A percentile compares a stretch with the other conserved stretches of the same genome.
Evolutionary conservation across 768 basidiomycete species (phyloP).

Genomic region (Lentinula boryana): DNA sequence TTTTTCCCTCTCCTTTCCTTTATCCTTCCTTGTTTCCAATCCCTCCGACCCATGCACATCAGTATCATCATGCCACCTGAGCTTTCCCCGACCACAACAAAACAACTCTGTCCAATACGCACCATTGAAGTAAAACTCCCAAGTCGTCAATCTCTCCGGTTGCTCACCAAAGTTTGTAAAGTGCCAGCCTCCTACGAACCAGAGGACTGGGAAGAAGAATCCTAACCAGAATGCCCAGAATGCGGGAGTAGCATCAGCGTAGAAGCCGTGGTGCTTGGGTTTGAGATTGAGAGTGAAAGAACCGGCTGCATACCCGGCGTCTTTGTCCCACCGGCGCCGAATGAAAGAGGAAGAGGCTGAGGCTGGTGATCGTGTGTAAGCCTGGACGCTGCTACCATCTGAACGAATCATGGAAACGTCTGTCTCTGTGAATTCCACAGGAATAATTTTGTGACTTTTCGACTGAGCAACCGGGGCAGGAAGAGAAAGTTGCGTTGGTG

Average conservation of each 20-base stretch:
- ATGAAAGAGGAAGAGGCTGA: conserved; percentile 48
- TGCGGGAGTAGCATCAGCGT: conserved; percentile 31
- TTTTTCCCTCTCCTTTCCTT: conserved; percentile 18
- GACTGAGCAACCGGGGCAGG: conserved; percentile 6
- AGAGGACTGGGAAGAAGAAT: conserved; percentile 66
- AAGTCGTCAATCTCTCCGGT: conserved; percentile 35
- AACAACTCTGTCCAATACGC: conserved; percentile 31
- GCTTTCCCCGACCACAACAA: conserved; percentile 22
- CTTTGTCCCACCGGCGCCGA: conserved; percentile 43
- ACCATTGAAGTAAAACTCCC: conserved; percentile 39
- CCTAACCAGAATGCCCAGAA: conserved; percentile 72
- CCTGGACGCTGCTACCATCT: not conserved
- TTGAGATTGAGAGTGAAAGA: conserved; percentile 23
- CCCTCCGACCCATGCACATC: conserved; percentile 9
- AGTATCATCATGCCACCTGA: conserved; percentile 6
- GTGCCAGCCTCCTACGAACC: conserved; percentile 77
- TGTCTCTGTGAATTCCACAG: conserved; percentile 12
- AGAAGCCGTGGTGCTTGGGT: conserved; percentile 23
- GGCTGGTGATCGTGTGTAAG: conserved; percentile 10
- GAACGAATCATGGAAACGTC: conserved; percentile 11
- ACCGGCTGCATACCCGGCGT: conserved; percentile 29
- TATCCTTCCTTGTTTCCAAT: conserved; percentile 15
- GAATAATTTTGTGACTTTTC: conserved; percentile 9
- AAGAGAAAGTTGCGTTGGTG: not conserved
- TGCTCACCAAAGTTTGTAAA: conserved; percentile 42